Evolutionary conservation across 805 yeast species (phyloP), one percentile per base, ranked within the genome.

Genomic region (Isabelozyma rhagii): DNA sequence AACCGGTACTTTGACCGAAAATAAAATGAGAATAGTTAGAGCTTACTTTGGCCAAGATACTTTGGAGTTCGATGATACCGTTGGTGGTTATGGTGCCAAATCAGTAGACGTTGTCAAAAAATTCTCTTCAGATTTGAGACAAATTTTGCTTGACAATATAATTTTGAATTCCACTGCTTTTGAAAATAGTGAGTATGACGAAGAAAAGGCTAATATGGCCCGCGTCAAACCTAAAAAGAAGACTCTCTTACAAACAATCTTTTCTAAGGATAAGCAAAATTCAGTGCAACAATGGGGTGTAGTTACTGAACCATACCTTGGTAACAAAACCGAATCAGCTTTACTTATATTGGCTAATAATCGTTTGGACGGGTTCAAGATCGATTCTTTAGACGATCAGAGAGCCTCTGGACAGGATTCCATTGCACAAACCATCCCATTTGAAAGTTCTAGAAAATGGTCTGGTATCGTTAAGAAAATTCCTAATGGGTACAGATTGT

Each of bases 241-340:
- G 41, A 60, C 68, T 11, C 52, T 72, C 44, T 56, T 71, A 29
- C 57, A 57, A 48, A 67, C 61, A 47, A 44, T 71, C 15, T 57
- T 64, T 25, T 52, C 55, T 21, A 47, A 53, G 11, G 46, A 52
- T 5, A 47, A 51, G 8, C 36, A 46, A 29, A 45, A 51, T 15
- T 50, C 45, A 8, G n/a, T 46, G 14, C 44, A 28, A 58, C 49
- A 45, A 53, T 55, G 51, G 51, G 60, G 55, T 10, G 52, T 44
- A 18, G 58, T 60, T 9, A 57, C 70, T 45, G 94, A 87, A 53
- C 84, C 84, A 2, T 91, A 80, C 60, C 73, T 91, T 45, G 99
- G 99, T 6, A 89, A 96, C 50, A 94, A 94, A 67, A 96, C 99
- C 3, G 99, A 94, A 67, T 83, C 92, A 34, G 97, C 99, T 0